phyloP scores from a whole-genome alignment of 305 asterid species.

The Solanum hybrid region DNA sequence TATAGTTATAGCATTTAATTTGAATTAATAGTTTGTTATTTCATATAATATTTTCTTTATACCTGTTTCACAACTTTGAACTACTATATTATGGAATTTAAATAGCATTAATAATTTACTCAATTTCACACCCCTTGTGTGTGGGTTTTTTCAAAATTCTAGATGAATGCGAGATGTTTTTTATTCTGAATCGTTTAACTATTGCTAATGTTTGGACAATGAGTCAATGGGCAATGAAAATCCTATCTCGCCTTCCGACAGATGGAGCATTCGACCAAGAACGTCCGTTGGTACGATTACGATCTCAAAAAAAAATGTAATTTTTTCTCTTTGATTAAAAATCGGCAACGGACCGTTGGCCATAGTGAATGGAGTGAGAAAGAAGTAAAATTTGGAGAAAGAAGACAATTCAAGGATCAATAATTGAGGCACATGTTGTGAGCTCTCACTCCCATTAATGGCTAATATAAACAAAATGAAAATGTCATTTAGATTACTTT shows the following conservation, averaged over 20 bases:
- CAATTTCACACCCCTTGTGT: not conserved
- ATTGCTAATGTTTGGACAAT: not conserved
- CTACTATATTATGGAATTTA: not conserved
- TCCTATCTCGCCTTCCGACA: no score
- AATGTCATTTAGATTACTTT: not conserved
- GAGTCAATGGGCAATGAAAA: not conserved
- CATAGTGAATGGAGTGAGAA: not conserved
- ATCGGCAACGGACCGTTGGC: no score
- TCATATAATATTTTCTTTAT: no score
- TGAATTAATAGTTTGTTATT: no score
- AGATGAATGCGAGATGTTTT: not conserved
- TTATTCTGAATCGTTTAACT: no score
- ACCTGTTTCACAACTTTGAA: no score
- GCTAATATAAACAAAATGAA: not conserved
- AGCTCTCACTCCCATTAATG: not conserved
- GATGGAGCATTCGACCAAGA: no score
- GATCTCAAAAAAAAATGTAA: no score
- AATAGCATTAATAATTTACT: not conserved
- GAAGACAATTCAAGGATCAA: not conserved
- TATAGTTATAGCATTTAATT: no score
- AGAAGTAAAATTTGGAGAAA: not conserved
- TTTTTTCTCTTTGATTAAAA: no score
- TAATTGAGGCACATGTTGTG: not conserved
- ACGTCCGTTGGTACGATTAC: no score
- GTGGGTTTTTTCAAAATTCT: no score